These are phyloP conservation scores for Syzygium aromaticum DNA, from an alignment of 345 rosid species.

Conservation along the genomic window DNA sequence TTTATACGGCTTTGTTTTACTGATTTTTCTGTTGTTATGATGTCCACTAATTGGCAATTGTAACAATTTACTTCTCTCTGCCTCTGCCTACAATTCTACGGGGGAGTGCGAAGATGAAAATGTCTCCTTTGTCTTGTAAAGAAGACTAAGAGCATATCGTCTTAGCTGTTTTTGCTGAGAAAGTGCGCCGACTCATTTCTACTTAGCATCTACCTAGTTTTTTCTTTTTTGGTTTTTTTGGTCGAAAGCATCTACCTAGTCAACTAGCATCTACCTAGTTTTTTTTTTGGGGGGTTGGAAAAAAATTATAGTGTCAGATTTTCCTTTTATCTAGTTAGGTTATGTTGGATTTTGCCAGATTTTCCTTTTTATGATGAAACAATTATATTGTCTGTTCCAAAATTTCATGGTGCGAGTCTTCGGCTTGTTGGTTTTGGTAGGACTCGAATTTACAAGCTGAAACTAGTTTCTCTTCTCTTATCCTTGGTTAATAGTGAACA, in stretches of 20 bases:
- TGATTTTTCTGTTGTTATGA: slow-evolving; percentile 2
- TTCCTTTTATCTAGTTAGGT: not conserved
- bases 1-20: slow-evolving; percentile 55
- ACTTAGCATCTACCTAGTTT: not conserved
- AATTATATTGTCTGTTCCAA: not conserved
- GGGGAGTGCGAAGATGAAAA: not conserved
- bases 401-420: not conserved
- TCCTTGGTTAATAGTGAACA: not conserved
- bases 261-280: too few relatives aligned
- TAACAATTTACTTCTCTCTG: not conserved
- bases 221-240: too few relatives aligned
- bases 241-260: too few relatives aligned
- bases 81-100: not conserved
- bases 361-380: not conserved
- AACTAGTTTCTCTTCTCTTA: not conserved
- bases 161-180: not conserved
- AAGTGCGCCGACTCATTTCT: not conserved
- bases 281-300: too few relatives aligned
- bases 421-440: not conserved
- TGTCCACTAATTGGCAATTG: not conserved
- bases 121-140: not conserved
- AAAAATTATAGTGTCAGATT: too few relatives aligned
- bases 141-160: not conserved
- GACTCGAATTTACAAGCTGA: not conserved
- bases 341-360: not conserved